phyloP scores from a whole-genome alignment of 495 filamentous ascomycete species.

The Cercophora samala region DNA sequence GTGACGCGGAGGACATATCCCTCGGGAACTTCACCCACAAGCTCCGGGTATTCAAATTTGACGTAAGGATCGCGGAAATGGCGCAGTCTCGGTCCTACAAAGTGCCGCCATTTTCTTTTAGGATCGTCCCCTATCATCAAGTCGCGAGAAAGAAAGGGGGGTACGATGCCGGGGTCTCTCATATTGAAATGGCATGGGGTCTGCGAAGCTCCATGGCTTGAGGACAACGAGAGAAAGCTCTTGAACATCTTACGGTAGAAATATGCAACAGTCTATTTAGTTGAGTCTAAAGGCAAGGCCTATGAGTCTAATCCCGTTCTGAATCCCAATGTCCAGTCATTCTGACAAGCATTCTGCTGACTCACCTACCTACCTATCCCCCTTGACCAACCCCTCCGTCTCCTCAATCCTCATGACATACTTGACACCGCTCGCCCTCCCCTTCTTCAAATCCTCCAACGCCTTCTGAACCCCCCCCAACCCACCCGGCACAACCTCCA shows the following conservation, averaged over 20 bases:
- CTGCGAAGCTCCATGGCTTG: too few species aligned
- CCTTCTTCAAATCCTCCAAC: slow-evolving; percentile 55
- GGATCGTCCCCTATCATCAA: background rate
- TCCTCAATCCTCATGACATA: slow-evolving; percentile 68
- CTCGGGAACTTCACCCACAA: background rate
- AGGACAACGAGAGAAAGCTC: too few species aligned
- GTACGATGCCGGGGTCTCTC: background rate
- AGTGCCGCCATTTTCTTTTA: background rate
- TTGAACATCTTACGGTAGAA: too few species aligned
- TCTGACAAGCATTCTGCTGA: background rate
- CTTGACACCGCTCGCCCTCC: slow-evolving; percentile 64
- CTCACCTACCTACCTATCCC: background rate
- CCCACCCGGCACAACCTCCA: slow-evolving; percentile 59
- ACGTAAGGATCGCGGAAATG: background rate
- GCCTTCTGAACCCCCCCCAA: slow-evolving; percentile 56
- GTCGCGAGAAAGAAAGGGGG: background rate
- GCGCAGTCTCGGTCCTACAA: background rate
- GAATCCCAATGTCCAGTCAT: background rate
- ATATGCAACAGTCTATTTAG: background rate
- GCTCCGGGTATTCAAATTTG: background rate
- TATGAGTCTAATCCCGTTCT: background rate
- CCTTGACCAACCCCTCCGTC: slow-evolving; percentile 40
- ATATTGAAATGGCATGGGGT: too few species aligned
- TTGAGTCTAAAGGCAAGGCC: background rate
- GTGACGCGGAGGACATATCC: too few species aligned